Conservation (phyloP, 2,329 filamentous ascomycete species). For the Pseudocercospora fuligena region DNA sequence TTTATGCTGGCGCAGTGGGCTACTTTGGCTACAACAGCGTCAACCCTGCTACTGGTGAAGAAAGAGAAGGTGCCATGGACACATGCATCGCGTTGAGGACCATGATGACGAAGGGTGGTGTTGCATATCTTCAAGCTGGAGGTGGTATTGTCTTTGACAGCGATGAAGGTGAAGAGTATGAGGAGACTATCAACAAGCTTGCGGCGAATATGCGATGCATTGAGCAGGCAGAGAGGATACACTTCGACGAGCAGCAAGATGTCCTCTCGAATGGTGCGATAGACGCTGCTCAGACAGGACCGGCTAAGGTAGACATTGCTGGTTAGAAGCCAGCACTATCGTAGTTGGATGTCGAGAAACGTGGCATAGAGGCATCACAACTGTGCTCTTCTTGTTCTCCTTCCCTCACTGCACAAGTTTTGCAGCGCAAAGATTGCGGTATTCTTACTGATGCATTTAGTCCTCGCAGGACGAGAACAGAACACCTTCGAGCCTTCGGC, state of each 20-base stretch:
- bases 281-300: neutral
- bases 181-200: slow-evolving; percentile 97
- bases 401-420: neutral
- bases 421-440: no score
- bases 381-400: neutral
- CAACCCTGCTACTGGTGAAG: slow-evolving; percentile 56
- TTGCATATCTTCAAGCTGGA: slow-evolving; percentile 86
- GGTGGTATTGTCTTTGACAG: slow-evolving; percentile 95
- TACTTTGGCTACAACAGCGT: slow-evolving; percentile 87
- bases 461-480: neutral
- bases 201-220: slow-evolving; percentile 89
- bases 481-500: neutral
- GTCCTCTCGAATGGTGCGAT: neutral
- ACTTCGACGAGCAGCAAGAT: slow-evolving; percentile 54
- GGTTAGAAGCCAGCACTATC: neutral
- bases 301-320: slow-evolving; percentile 1
- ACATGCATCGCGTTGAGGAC: slow-evolving; percentile 83
- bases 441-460: no score
- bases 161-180: slow-evolving; percentile 87
- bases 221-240: slow-evolving; percentile 76
- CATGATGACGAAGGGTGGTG: slow-evolving; percentile 90
- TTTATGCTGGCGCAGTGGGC: slow-evolving; percentile 94
- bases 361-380: neutral
- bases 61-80: slow-evolving; percentile 86
- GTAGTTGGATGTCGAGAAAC: neutral